These are phyloP conservation scores for Talaromyces piceae DNA, from an alignment of 2,329 filamentous ascomycete species.

Conservation along the genomic window DNA sequence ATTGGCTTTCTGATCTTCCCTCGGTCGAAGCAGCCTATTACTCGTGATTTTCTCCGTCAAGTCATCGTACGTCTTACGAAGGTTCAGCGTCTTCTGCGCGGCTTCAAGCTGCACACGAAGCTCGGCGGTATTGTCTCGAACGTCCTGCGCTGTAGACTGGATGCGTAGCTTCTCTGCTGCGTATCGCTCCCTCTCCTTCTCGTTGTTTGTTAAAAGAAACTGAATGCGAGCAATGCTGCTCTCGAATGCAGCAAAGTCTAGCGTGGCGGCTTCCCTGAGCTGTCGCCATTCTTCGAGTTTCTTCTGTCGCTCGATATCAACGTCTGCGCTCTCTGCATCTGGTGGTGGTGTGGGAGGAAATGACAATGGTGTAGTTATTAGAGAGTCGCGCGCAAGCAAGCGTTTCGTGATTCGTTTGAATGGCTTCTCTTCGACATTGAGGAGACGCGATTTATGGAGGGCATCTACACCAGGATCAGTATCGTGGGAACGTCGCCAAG, in stretches of 20 bases:
- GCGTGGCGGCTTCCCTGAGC: slow-evolving; percentile 73
- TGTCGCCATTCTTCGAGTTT: slow-evolving; percentile 52
- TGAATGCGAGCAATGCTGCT: slow-evolving; percentile 81
- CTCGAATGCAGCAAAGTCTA: slow-evolving; percentile 85
- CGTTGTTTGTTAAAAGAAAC: slow-evolving; percentile 76
- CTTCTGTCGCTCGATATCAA: slow-evolving; percentile 43
- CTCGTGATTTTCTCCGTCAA: slow-evolving; percentile 79
- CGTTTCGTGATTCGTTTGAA: slow-evolving; percentile 84
- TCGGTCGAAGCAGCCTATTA: slow-evolving; percentile 68
- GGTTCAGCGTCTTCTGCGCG: slow-evolving; percentile 64
- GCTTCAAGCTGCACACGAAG: slow-evolving; percentile 69
- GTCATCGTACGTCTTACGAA: slow-evolving; percentile 81
- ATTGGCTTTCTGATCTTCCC: slow-evolving; percentile 74
- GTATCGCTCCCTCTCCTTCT: slow-evolving; percentile 75
- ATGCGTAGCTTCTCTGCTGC: slow-evolving; percentile 73
- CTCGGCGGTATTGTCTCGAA: slow-evolving; percentile 65
- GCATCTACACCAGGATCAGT: slow-evolving; percentile 47
- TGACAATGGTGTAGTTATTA: slow-evolving; percentile 50
- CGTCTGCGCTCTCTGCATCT: slow-evolving; percentile 45
- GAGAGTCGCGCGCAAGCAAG: slow-evolving; percentile 60
- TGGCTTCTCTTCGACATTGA: slow-evolving; percentile 85
- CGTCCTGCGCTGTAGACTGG: slow-evolving; percentile 65
- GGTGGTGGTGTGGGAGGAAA: slow-evolving; percentile 60
- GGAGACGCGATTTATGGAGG: slow-evolving; percentile 77
- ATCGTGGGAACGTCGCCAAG: slow-evolving; percentile 3